These are phyloP conservation scores for Flagelloscypha sp. DNA, from an alignment of 768 basidiomycete species.

Conservation along the genomic window DNA sequence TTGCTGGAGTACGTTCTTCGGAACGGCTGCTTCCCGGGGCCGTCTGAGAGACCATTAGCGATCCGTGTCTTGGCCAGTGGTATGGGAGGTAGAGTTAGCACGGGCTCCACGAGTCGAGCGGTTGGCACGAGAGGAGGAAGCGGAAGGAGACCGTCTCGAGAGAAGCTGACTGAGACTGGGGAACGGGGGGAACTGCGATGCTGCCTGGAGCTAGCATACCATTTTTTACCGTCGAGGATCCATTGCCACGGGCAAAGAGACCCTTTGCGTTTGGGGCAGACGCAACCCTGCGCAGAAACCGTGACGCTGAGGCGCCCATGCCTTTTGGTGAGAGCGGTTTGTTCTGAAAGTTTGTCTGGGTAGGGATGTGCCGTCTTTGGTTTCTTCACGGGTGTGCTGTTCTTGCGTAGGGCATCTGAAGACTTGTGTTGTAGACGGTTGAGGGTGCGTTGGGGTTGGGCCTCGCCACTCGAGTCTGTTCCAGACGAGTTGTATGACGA, in stretches of 20 bases:
- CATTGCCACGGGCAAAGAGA: conserved; percentile 43
- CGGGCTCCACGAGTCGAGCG: conserved; percentile 33
- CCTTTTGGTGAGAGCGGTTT: conserved; percentile 59
- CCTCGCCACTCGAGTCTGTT: conserved; percentile 68
- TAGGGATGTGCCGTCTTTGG: conserved; percentile 38
- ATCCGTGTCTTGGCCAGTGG: conserved; percentile 36
- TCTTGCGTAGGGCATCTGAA: conserved; percentile 25
- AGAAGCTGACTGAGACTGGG: conserved; percentile 50
- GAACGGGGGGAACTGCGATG: conserved; percentile 48
- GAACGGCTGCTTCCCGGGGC: conserved; percentile 65
- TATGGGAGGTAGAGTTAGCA: conserved; percentile 23
- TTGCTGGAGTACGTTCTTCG: conserved; percentile 95
- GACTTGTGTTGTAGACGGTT: conserved; percentile 24
- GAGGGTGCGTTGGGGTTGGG: conserved; percentile 28
- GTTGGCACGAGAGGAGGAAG: conserved; percentile 57
- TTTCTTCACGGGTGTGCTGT: conserved; percentile 20
- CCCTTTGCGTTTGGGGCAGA: conserved; percentile 96
- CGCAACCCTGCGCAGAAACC: conserved; percentile 91
- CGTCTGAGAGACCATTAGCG: conserved; percentile 34
- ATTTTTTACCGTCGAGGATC: conserved; percentile 54
- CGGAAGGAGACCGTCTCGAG: conserved; percentile 73
- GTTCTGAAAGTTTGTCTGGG: conserved; percentile 39
- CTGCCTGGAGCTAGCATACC: conserved; percentile 72
- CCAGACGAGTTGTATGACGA: conserved; percentile 76
- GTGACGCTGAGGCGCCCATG: conserved; percentile 67